A percentile compares a stretch with the other conserved stretches of the same genome.
phyloP scores from a whole-genome alignment of 192 early-diverging fungal genomes.

The Rhizoclosmatium sp. region DNA sequence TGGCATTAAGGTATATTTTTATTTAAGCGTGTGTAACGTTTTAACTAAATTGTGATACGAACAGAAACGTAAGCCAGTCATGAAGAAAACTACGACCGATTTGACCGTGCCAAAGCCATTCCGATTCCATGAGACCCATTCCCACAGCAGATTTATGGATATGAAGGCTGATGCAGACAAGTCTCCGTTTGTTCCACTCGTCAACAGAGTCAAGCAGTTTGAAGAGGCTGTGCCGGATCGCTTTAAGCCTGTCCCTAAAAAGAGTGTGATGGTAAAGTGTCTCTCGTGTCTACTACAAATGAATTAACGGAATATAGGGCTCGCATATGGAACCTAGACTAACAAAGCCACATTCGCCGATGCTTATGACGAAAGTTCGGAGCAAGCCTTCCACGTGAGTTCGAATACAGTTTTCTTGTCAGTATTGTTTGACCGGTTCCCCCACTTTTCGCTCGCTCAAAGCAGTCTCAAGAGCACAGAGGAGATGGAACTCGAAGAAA shows the following conservation, averaged over 20 bases:
- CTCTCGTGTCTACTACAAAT: too few species aligned
- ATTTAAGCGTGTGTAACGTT: background rate
- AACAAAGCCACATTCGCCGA: slow-evolving; percentile 56
- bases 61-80: slow-evolving; percentile 23
- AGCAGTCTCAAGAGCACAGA: slow-evolving; percentile 43
- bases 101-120: slow-evolving; percentile 62
- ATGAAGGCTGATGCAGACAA: slow-evolving; percentile 14
- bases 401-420: slow-evolving; percentile 13
- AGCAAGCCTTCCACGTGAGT: slow-evolving; percentile 45
- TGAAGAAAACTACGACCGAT: slow-evolving; percentile 38
- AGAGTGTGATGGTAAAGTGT: background rate
- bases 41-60: background rate
- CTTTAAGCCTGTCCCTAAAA: slow-evolving; percentile 36
- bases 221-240: slow-evolving; percentile 40
- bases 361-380: slow-evolving; percentile 53
- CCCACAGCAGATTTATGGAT: slow-evolving; percentile 8
- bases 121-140: slow-evolving; percentile 44
- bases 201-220: slow-evolving; percentile 47
- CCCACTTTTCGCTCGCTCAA: background rate
- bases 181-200: slow-evolving; percentile 59
- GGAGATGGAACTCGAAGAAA: slow-evolving; percentile 42
- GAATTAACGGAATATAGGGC: too few species aligned
- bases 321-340: slow-evolving; percentile 18
- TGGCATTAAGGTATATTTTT: slow-evolving; percentile 33
- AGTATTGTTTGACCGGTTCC: background rate